A percentile compares a stretch with the other conserved stretches of the same genome.
These are phyloP conservation scores for Tulasnella sp. DNA, from an alignment of 768 basidiomycete species.

Conservation along the genomic window DNA sequence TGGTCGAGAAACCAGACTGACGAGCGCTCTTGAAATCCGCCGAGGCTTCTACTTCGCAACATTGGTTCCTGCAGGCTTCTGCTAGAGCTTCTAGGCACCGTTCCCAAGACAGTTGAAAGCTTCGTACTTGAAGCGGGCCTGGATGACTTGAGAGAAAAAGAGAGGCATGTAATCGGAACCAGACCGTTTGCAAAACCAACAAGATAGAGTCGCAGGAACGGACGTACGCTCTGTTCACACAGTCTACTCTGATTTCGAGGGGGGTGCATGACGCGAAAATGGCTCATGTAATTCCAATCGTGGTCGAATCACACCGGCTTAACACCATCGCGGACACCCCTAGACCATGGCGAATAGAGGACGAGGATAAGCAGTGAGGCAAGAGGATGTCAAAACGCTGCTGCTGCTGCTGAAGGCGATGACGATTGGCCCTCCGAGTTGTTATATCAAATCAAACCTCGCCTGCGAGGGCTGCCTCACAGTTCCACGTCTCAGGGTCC, in stretches of 20 bases:
- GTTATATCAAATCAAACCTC: constrained; percentile 5
- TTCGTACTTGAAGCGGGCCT: background rate
- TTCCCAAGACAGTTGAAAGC: background rate
- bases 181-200: background rate
- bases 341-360: background rate
- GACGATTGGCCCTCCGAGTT: background rate
- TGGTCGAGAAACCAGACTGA: background rate
- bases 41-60: background rate
- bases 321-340: background rate
- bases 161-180: background rate
- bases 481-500: background rate
- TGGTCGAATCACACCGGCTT: background rate
- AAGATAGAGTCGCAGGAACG: background rate
- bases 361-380: background rate
- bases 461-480: background rate
- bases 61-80: background rate
- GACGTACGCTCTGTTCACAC: background rate
- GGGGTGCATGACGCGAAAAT: background rate
- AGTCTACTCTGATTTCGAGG: background rate
- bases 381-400: background rate
- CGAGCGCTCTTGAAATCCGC: background rate
- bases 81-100: background rate
- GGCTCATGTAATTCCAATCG: background rate
- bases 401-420: background rate
- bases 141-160: background rate